Evolutionary conservation across 805 yeast genomes (phyloP).

Genomic region (Candida adriatica): DNA sequence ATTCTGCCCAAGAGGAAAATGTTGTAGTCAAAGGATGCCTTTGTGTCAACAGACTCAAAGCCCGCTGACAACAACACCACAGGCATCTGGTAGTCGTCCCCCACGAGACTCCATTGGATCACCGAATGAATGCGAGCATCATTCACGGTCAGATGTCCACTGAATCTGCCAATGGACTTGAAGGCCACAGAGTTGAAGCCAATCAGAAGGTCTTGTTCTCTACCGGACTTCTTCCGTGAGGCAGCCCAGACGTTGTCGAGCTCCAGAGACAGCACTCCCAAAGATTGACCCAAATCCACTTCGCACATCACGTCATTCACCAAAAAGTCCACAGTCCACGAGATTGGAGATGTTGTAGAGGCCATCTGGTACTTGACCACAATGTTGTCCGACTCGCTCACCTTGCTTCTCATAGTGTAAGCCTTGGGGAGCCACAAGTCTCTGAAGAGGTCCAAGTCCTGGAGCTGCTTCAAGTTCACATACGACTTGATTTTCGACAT

Average conservation of each 20-base stretch:
- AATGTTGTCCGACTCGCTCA: constrained; percentile 17
- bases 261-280: constrained; percentile 56
- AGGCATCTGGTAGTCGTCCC: constrained; percentile 48
- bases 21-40: constrained; percentile 78
- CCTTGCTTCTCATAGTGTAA: constrained; percentile 1
- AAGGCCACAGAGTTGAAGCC: constrained; percentile 50
- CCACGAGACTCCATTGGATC: constrained; percentile 58
- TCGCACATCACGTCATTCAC: constrained; percentile 45
- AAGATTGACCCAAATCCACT: constrained; percentile 77
- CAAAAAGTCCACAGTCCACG: constrained; percentile 63
- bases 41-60: constrained; percentile 46
- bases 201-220: constrained; percentile 64
- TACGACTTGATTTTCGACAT: constrained; percentile 52
- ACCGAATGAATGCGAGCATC: constrained; percentile 54
- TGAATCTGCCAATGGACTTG: constrained; percentile 68
- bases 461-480: constrained; percentile 76
- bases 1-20: constrained; percentile 63
- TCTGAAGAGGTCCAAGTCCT: constrained; percentile 73
- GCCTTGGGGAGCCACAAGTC: constrained; percentile 69
- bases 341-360: constrained; percentile 56
- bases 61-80: constrained; percentile 56
- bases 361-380: constrained; percentile 48
- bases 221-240: constrained; percentile 55
- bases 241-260: constrained; percentile 62
- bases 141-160: constrained; percentile 53